A percentile compares a stretch with the other conserved stretches of the same genome.
Conservation (phyloP, 164 flowering plant genomes). For the Berberis vulgaris region DNA sequence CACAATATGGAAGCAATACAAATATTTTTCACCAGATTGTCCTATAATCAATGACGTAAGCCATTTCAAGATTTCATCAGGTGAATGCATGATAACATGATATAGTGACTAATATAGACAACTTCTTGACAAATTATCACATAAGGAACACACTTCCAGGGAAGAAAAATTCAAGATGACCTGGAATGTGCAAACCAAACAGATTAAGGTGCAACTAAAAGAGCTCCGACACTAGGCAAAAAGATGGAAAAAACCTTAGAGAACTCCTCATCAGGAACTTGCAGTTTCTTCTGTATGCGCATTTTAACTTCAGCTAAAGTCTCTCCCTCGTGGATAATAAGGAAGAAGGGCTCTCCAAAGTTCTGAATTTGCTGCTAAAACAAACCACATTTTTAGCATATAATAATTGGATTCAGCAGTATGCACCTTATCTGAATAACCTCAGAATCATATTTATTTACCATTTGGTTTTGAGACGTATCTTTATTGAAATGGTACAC, state of each 20-base stretch:
- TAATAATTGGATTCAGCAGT: not conserved
- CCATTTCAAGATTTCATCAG: not conserved
- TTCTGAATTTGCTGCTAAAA: constrained; percentile 53
- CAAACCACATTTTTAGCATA: not conserved
- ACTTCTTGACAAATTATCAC: not conserved
- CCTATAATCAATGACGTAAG: no score
- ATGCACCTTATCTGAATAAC: not conserved
- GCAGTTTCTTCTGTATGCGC: constrained; percentile 68
- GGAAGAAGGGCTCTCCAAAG: constrained; percentile 80
- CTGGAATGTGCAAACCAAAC: not conserved
- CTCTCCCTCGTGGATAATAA: constrained; percentile 68
- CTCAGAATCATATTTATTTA: constrained; percentile 7
- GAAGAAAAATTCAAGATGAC: no score
- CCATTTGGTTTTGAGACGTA: constrained; percentile 56
- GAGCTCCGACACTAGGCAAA: not conserved
- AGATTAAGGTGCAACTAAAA: not conserved
- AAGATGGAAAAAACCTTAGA: constrained; percentile 31
- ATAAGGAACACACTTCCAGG: not conserved
- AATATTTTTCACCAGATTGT: no score
- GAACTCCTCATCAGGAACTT: constrained; percentile 61
- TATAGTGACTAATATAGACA: not conserved
- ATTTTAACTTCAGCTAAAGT: constrained; percentile 59
- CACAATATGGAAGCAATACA: no score
- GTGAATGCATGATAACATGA: no score
- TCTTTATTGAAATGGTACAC: constrained; percentile 75